A percentile compares a stretch with the other conserved stretches of the same genome.
Evolutionary conservation across 148 eudicot species (phyloP).

Genomic region (Rhododendron vialii): DNA sequence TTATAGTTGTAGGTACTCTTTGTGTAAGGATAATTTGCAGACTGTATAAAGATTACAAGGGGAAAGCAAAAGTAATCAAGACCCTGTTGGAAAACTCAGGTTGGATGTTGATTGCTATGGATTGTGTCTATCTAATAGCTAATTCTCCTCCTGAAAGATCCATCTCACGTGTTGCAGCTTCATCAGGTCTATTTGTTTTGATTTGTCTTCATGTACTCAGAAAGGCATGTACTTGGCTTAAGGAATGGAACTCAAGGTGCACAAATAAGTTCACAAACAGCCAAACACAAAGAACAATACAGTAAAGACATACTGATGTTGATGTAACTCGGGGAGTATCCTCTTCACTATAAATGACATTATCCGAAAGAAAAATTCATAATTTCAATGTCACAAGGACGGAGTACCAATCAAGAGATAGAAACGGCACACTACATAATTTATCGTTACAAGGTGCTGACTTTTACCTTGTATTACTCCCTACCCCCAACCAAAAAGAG

Average conservation of each 20-base stretch:
- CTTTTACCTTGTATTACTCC: background rate
- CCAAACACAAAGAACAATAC: background rate
- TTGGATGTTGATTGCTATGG: slow-evolving; percentile 37
- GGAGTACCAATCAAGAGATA: background rate
- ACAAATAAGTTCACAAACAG: slow-evolving; percentile 9
- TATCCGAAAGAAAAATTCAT: background rate
- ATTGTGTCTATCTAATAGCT: slow-evolving; percentile 28
- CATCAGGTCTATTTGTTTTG: slow-evolving; percentile 31
- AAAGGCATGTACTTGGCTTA: slow-evolving; percentile 15
- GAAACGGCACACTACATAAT: background rate
- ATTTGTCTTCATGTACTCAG: slow-evolving; percentile 34
- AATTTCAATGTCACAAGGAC: background rate
- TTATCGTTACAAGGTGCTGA: background rate
- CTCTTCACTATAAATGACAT: background rate
- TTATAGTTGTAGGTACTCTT: slow-evolving; percentile 31
- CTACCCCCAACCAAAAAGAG: background rate
- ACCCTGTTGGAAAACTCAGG: slow-evolving; percentile 26
- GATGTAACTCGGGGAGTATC: too few relatives aligned
- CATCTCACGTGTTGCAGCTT: slow-evolving; percentile 23
- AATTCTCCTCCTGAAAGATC: slow-evolving; percentile 23
- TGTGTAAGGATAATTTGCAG: slow-evolving; percentile 34
- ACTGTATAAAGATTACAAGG: slow-evolving; percentile 20
- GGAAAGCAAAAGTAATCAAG: slow-evolving; percentile 18
- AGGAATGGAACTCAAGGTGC: slow-evolving; percentile 21
- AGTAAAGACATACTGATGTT: background rate